phyloP scores from a whole-genome alignment of 805 yeast genomes.

The Ogataea pini region DNA sequence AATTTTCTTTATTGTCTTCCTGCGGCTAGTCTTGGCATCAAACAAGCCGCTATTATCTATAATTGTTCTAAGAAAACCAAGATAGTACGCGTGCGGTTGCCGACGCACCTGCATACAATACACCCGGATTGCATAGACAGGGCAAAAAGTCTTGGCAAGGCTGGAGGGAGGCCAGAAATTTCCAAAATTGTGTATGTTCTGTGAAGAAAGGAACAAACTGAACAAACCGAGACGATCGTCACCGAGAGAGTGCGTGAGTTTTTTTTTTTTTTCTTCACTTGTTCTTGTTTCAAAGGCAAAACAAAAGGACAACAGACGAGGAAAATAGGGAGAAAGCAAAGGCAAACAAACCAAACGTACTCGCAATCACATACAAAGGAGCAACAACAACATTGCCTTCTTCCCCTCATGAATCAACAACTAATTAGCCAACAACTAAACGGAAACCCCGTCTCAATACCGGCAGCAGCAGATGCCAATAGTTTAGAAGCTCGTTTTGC shows the following conservation, averaged over 20 bases:
- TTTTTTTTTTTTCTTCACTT: slow-evolving; percentile 2
- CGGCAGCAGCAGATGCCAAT: slow-evolving; percentile 21
- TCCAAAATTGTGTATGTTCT: slow-evolving; percentile 2
- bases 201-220: slow-evolving; percentile 4
- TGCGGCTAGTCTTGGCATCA: not conserved
- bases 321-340: not conserved
- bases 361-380: too few relatives aligned
- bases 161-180: slow-evolving; percentile 9
- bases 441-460: slow-evolving; percentile 23
- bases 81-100: slow-evolving; percentile 2
- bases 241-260: slow-evolving; percentile 1
- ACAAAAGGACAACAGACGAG: not conserved
- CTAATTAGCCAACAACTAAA: slow-evolving; percentile 23
- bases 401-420: slow-evolving; percentile 22
- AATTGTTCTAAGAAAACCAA: not conserved
- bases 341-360: not conserved
- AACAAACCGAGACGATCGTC: slow-evolving; percentile 1
- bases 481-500: slow-evolving; percentile 35
- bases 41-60: not conserved
- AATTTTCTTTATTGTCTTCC: not conserved
- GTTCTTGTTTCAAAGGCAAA: not conserved
- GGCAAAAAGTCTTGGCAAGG: slow-evolving; percentile 9
- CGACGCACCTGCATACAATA: slow-evolving; percentile 5
- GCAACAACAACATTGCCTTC: not conserved
- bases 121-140: slow-evolving; percentile 1